Percentiles rank a stretch among this genome's conserved stretches.
Conservation (phyloP, 148 eudicot genomes). For the Arbutus unedo region DNA sequence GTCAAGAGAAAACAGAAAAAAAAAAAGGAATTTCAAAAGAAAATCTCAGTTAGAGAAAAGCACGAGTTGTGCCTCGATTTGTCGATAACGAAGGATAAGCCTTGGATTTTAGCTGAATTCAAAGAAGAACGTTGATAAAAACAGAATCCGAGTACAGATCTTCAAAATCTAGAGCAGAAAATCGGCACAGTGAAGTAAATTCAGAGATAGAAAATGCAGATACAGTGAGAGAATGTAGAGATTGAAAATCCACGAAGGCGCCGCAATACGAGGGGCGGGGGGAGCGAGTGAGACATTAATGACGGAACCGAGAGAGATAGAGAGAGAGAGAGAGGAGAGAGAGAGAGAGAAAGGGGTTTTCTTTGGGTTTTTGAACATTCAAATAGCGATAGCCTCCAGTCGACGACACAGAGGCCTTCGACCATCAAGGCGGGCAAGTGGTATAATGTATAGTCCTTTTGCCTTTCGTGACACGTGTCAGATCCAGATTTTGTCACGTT, state of each 20-base stretch:
- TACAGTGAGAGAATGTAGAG: not conserved
- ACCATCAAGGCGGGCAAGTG: not conserved
- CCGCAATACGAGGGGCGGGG: not conserved
- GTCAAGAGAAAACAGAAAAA: constrained; percentile 16
- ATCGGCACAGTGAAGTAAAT: not conserved
- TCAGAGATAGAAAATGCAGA: constrained; percentile 3
- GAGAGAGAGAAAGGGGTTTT: not conserved
- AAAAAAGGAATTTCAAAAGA: constrained; percentile 15
- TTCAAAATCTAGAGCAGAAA: not conserved
- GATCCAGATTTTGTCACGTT: not conserved
- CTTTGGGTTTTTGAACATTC: constrained; percentile 17
- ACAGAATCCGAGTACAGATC: constrained; percentile 4
- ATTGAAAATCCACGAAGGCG: not conserved
- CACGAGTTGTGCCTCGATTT: constrained; percentile 16
- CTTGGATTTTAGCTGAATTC: constrained; percentile 24
- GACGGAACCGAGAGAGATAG: not conserved
- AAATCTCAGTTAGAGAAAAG: constrained; percentile 22
- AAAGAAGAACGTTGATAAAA: not conserved
- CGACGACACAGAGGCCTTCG: not conserved
- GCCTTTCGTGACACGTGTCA: not conserved
- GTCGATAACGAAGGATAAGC: not conserved
- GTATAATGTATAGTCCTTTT: not conserved
- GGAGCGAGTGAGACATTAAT: not conserved
- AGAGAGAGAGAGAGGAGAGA: not conserved
- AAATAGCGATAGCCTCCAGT: not conserved